Conservation (phyloP, 495 filamentous ascomycete species). For the Patellaria atrata region DNA sequence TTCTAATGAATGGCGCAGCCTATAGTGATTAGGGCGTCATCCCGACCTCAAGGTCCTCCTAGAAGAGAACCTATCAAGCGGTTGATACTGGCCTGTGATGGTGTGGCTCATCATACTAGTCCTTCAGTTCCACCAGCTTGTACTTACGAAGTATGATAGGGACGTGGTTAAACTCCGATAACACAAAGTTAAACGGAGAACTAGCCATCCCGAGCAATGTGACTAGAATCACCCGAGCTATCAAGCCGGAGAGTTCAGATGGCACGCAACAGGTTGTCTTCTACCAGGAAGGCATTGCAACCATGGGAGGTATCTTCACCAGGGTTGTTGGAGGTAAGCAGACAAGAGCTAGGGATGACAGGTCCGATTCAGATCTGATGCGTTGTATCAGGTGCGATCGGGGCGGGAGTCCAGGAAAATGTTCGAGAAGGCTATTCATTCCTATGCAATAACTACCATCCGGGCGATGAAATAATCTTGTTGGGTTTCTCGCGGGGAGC, state of each 20-base stretch:
- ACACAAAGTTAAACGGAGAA: constrained; percentile 21
- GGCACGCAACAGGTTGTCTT: constrained; percentile 29
- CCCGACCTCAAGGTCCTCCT: too few species aligned
- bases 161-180: constrained; percentile 28
- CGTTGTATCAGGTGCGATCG: constrained; percentile 17
- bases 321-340: constrained; percentile 20
- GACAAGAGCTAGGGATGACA: too few species aligned
- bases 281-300: constrained; percentile 29
- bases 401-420: constrained; percentile 33
- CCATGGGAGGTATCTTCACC: constrained; percentile 18
- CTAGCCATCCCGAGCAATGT: constrained; percentile 27
- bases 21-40: too few species aligned
- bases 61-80: too few species aligned
- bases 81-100: constrained; percentile 23
- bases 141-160: constrained; percentile 8
- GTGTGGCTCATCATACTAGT: constrained; percentile 9
- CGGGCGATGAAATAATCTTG: constrained; percentile 55
- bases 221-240: constrained; percentile 28
- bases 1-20: too few species aligned
- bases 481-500: constrained; percentile 60
- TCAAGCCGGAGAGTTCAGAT: constrained; percentile 24
- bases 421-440: constrained; percentile 55
- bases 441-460: constrained; percentile 48
- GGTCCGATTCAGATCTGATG: too few species aligned
- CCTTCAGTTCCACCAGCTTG: neutral